phyloP scores from a whole-genome alignment of 2,329 filamentous ascomycete species.

The Cladosporium phlei region DNA sequence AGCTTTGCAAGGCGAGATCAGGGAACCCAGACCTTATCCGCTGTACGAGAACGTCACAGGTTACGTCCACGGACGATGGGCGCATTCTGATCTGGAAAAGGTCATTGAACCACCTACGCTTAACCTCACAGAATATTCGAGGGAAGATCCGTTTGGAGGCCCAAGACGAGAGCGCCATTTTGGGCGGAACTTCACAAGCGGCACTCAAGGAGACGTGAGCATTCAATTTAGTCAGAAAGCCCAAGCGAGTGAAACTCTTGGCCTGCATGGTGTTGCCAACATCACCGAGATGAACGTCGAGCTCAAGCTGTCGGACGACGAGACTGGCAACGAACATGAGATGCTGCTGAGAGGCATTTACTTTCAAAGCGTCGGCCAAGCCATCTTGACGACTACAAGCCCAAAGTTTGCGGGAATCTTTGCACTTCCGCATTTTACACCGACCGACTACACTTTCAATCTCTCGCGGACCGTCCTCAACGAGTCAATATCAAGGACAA shows the following conservation, averaged over 20 bases:
- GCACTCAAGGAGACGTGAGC: constrained; percentile 62
- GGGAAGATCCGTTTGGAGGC: constrained; percentile 62
- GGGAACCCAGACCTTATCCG: constrained; percentile 41
- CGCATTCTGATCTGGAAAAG: constrained; percentile 51
- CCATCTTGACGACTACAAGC: constrained; percentile 82
- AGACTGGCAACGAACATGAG: constrained; percentile 70
- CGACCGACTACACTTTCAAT: constrained; percentile 51
- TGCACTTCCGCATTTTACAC: constrained; percentile 75
- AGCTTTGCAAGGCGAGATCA: constrained; percentile 35
- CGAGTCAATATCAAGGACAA: constrained; percentile 62
- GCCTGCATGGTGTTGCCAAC: constrained; percentile 37
- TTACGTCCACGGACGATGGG: constrained; percentile 71
- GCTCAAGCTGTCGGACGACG: constrained; percentile 67
- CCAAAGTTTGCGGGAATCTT: constrained; percentile 91
- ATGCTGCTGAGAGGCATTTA: constrained; percentile 79
- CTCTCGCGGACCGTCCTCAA: constrained; percentile 58
- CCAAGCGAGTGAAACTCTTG: constrained; percentile 29
- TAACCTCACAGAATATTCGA: constrained; percentile 53
- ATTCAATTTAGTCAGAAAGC: constrained; percentile 60
- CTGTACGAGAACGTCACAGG: constrained; percentile 79
- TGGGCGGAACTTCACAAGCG: constrained; percentile 71
- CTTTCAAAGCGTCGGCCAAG: constrained; percentile 72
- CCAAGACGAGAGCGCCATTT: constrained; percentile 49
- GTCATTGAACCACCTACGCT: constrained; percentile 42
- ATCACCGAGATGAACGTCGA: constrained; percentile 66